Base-by-base conservation (phyloP, 139 green algal species). In the Asterochloris sp. region DNA sequence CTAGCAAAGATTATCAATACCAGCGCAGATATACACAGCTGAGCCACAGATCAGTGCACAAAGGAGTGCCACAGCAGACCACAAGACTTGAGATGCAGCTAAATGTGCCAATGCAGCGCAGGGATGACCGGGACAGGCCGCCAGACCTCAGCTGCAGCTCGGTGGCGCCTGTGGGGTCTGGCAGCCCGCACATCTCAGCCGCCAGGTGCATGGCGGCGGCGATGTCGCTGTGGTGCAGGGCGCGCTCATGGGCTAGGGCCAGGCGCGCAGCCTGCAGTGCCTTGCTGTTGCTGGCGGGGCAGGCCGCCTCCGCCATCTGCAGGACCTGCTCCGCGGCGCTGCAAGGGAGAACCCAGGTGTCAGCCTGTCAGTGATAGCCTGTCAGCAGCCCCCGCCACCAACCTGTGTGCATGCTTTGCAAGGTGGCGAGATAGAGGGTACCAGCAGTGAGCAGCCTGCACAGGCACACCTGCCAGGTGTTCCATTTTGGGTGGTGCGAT, bases 241-340 rank as follows among this genome's bases (percentile, higher is more conserved):
- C 90, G 23, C 85, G 74, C 29, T 86, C 74, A n/a, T 93, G 89
- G n/a, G 73, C 82, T 21, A 92, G 85, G 16, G 77, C 80, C 67
- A 92, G 83, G 8, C 83, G 76, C 6, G 81, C 84, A 12, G 80
- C 82, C n/a, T 26, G 38, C 79, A 93, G 82, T 63, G 84, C 64
- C 29, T 47, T 19, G 83, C 76, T 86, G 26, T 84, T 69, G 17
- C 74, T 54, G 12, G 74, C 26, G 4, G 82, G 84, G 54, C 82
- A 83, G 21, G 78, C 74, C 68, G 62, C 75, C 23, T 87, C 82
- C 12, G 82, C 85, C 24, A 69, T 69, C 27, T 83, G 69, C 67
- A 91, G 47, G 68, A 91, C 69, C 62, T 77, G 27, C 77, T 84
- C 68, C 0, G 86, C 86, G 15, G 85, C 86, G 10, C 78, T 83